Conservation (phyloP, 2,329 filamentous ascomycete genomes). For the Alternaria solani region DNA sequence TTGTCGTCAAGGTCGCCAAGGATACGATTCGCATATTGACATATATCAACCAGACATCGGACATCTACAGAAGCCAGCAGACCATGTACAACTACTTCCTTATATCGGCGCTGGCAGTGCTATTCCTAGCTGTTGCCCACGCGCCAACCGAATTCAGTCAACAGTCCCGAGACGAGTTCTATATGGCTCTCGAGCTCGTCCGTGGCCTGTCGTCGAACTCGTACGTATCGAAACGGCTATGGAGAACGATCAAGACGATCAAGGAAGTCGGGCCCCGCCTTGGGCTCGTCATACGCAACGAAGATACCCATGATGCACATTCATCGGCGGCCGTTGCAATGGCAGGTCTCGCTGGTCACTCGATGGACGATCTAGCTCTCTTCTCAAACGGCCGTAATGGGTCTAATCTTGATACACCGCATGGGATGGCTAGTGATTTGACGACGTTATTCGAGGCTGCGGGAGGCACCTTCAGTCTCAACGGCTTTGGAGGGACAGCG, state of each 20-base stretch:
- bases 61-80: constrained; percentile 75
- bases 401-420: constrained; percentile 58
- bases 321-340: constrained; percentile 70
- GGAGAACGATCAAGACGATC: constrained; percentile 74
- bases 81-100: constrained; percentile 84
- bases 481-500: constrained; percentile 40
- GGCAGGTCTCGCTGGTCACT: constrained; percentile 70
- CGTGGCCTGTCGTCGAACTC: constrained; percentile 75
- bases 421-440: constrained; percentile 69
- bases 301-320: constrained; percentile 62
- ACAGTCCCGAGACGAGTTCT: constrained; percentile 76
- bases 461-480: constrained; percentile 55
- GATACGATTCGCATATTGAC: constrained; percentile 77
- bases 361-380: constrained; percentile 64
- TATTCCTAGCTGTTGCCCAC: constrained; percentile 80
- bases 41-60: constrained; percentile 74
- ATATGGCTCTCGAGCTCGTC: constrained; percentile 77
- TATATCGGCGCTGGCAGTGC: constrained; percentile 74
- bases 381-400: constrained; percentile 53
- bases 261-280: constrained; percentile 76
- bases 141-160: constrained; percentile 75
- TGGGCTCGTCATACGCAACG: constrained; percentile 62
- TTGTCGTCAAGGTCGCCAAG: constrained; percentile 76
- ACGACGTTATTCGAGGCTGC: constrained; percentile 71
- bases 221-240: constrained; percentile 75